These are phyloP conservation scores for Fraxinus nigra DNA, from an alignment of 305 asterid species.

Conservation along the genomic window DNA sequence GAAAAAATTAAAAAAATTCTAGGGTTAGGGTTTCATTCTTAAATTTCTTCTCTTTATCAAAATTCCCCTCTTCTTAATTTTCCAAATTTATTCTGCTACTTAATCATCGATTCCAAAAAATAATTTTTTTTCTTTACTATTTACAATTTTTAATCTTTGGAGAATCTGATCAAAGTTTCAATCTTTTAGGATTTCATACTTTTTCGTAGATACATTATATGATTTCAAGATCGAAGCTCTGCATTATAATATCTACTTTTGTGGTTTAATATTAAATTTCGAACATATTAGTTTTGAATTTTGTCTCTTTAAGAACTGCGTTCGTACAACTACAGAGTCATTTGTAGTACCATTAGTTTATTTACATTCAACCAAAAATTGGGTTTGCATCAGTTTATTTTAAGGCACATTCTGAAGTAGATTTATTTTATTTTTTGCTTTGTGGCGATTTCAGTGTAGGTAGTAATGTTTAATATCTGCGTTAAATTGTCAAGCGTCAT, in stretches of 20 bases:
- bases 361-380: neutral
- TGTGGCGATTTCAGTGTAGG: constrained; percentile 17
- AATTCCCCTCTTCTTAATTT: neutral
- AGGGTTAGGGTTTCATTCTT: neutral
- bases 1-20: neutral
- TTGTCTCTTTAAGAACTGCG: neutral
- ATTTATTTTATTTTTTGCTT: neutral
- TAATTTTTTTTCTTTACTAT: neutral
- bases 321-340: neutral
- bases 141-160: neutral
- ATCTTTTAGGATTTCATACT: neutral
- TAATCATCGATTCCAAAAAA: neutral
- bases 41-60: neutral
- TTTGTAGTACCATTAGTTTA: neutral
- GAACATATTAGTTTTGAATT: neutral
- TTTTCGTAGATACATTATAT: neutral
- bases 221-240: neutral
- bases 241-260: neutral
- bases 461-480: constrained; percentile 16
- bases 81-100: neutral
- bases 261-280: neutral
- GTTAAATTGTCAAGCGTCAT: constrained; percentile 12
- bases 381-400: neutral
- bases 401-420: neutral
- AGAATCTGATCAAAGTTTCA: neutral